Evolutionary conservation across 1,139 yeast genomes (phyloP), one percentile per base, ranked within the genome.

Genomic region (Blastobotrys proliferans): DNA sequence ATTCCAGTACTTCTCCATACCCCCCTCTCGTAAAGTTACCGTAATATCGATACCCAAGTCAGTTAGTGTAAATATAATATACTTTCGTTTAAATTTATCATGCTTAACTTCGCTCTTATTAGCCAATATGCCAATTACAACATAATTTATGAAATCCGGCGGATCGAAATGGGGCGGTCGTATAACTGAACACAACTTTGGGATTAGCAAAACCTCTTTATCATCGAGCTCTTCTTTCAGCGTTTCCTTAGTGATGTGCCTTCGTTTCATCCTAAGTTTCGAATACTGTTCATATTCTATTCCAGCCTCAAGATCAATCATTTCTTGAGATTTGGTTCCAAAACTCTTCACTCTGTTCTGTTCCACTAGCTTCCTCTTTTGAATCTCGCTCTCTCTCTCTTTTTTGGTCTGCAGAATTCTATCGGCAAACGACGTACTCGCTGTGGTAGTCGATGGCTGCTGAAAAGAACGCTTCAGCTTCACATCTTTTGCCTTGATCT

Each of bases 91-190:
- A 14, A 58, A 60, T 3, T 67, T 65, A 37, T 72, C 67, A 16
- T 66, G 58, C 49, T 69, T 71, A 1, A 83, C 71, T 5, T 71
- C 75, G 3, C 79, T 67, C 56, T 87, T 88, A 26, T 62, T 58
- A 4, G 79, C 68, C 0, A 90, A 68, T 6, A 84, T 72, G 1
- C 94, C 97, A 19, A 81, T 58, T 8, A 83, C 73, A 18, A 83
- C 80, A 83, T 86, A 88, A 56, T 90, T 88, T 11, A 81, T 64
- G 53, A 80, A 81, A 26, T 68, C 64, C 0, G 96, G 95, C 41
- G 83, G 83, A 4, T 64, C 61, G 56, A 74, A 88, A 22, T 74
- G 67, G 1, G 95, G 95, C 4, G 92, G 82, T 31, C 62, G 53
- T 1, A 86, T 79, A 48, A 80, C 79, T 68, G 16, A 62, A 52